Conservation (phyloP, 176 grass and related monocot genomes). For the Pharus latifolius region DNA sequence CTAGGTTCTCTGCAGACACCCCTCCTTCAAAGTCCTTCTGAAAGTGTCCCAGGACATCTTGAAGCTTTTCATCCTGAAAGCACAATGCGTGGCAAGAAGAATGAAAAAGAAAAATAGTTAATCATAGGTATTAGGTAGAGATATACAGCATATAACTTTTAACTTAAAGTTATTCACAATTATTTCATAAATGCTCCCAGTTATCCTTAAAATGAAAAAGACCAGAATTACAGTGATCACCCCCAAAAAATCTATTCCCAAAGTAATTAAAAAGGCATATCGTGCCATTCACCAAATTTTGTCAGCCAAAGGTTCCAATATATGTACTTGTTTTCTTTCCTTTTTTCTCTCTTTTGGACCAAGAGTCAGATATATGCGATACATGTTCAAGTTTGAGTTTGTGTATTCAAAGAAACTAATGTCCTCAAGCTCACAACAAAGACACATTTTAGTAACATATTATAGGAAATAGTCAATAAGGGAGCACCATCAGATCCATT, state of each 20-base stretch:
- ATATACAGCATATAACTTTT: background rate
- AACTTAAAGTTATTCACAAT: background rate
- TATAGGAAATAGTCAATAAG: background rate
- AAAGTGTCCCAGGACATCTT: slow-evolving; percentile 54
- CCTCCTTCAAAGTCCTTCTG: slow-evolving; percentile 69
- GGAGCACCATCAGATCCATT: background rate
- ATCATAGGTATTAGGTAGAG: background rate
- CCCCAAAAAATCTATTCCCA: background rate
- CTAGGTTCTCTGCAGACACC: slow-evolving; percentile 64
- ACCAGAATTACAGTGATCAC: background rate
- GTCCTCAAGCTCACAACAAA: background rate
- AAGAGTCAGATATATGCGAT: background rate
- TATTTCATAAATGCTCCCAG: no score
- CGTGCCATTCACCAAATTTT: background rate
- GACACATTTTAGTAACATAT: background rate
- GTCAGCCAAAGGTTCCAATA: background rate
- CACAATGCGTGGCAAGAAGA: background rate
- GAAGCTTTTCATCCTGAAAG: slow-evolving; percentile 64
- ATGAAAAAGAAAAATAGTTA: background rate
- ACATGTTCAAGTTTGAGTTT: background rate
- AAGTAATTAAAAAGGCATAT: background rate
- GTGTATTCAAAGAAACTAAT: background rate
- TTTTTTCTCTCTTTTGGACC: background rate
- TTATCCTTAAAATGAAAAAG: background rate
- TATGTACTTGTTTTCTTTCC: background rate